Evolutionary conservation across 225 moss, liverwort and hornwort genomes (phyloP), one percentile per base, ranked within the genome.

Genomic region (Marchantia polymorpha): DNA sequence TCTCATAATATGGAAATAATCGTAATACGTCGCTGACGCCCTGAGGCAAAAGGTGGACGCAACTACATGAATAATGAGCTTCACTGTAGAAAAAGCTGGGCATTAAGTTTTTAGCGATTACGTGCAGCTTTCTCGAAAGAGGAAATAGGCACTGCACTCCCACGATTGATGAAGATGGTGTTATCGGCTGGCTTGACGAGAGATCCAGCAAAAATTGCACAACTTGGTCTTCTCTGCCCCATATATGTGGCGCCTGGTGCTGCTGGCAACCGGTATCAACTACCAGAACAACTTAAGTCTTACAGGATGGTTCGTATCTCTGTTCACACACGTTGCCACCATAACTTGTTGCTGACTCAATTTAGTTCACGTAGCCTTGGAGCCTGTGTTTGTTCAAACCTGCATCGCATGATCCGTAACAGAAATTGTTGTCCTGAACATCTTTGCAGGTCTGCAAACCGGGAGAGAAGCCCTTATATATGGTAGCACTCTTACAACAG

Each of bases 151-250:
- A 90, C 89, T 76, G 85, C 83, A 52, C 83, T 88, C 74, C 95
- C 93, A 39, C 90, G 99, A 82, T 87, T 95, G 48, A 89, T 92
- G 92, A 99, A 99, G 84, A 88, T 99, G 84, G 91, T 99, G 59
- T 83, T 99, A 71, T 99, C 99, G 72, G 99, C 99, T 66, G 95
- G 95, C 49, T 86, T 99, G 78, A 99, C 99, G 12, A 91, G 93
- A 79, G 95, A 99, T 77, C 99, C 99, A 53, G 90, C 95, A 48
- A 99, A 99, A 85, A 99, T 99, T 84, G 90, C 88, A 11, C 99
- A 95, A 80, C 86, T 99, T 75, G 92, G 86, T 76, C 95, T 99
- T 56, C 89, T 95, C 78, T 89, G 86, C 78, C 99, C 99, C 26
- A 84, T 93, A 78, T 95, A 93, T 80, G 86, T 99, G 49, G 91